phyloP scores from a whole-genome alignment of 2,329 filamentous ascomycete species.

The Claviceps pusilla region DNA sequence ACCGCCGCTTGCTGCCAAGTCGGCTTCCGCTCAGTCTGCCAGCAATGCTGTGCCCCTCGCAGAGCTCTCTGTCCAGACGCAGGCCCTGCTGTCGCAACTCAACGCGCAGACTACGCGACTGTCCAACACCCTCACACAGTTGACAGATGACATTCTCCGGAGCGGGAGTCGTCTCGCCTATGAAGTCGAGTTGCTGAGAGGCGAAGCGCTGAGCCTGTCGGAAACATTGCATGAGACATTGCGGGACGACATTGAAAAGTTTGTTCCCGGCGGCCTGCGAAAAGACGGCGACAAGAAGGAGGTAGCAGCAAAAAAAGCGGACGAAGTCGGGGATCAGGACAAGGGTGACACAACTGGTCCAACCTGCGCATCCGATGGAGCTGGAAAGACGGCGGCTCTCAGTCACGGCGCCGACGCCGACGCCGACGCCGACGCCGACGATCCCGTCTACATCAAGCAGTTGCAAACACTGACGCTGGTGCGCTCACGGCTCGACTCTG shows the following conservation, averaged over 20 bases:
- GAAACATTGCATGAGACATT: slow-evolving; percentile 64
- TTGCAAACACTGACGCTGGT: slow-evolving; percentile 73
- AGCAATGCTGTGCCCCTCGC: slow-evolving; percentile 42
- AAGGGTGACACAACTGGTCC: slow-evolving; percentile 11
- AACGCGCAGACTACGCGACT: slow-evolving; percentile 77
- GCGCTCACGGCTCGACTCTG: slow-evolving; percentile 67
- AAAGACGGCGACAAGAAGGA: slow-evolving; percentile 15
- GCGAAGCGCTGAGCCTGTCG: slow-evolving; percentile 66
- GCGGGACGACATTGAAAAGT: slow-evolving; percentile 55
- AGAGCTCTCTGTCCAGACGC: slow-evolving; percentile 68
- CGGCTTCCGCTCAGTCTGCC: slow-evolving; percentile 12
- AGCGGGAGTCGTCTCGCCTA: slow-evolving; percentile 81
- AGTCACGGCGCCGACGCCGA: slow-evolving; percentile 8
- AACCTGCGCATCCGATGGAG: slow-evolving; percentile 3
- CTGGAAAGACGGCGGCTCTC: slow-evolving; percentile 3
- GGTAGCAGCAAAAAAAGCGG: slow-evolving; percentile 2
- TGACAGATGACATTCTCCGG: slow-evolving; percentile 89
- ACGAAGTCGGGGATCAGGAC: slow-evolving; percentile 6
- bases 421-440: slow-evolving; percentile 16
- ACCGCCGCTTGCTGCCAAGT: slow-evolving; percentile 45
- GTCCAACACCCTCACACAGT: slow-evolving; percentile 64
- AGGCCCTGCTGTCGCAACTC: slow-evolving; percentile 72
- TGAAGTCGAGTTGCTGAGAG: slow-evolving; percentile 83
- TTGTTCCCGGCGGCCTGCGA: slow-evolving; percentile 43
- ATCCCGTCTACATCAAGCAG: slow-evolving; percentile 58